Evolutionary conservation across 108 stramenopile species (phyloP), one percentile per base, ranked within the genome.

Genomic region (Cyclotella sp.): DNA sequence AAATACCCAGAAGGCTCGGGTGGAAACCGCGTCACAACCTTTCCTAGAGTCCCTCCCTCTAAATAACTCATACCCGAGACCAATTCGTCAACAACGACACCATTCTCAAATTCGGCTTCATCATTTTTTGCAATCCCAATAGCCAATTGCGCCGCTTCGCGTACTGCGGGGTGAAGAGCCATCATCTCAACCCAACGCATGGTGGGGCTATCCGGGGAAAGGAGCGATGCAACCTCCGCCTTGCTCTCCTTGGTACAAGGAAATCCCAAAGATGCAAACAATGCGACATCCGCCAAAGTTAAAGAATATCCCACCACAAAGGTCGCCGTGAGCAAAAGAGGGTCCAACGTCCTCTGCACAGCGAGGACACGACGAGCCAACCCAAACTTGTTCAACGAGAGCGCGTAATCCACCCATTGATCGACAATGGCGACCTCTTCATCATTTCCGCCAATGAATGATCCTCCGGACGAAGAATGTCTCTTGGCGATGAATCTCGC

Each of bases 1-100:
- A 99, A 86, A 74, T 98, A 99, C 5, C 99, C 99, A 45, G 91
- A 93, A 1, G 99, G 99, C 86, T 99, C 99, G 29, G 99, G 99
- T 8, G 99, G 99, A 76, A 99, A 99, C 3, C 99, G 89, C 3
- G 95, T 96, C 18, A 92, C 90, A 26, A 96, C 95, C 60, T 85
- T 86, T 64, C 98, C 98, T 9, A 95, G 91, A 51, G 87, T 85
- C 63, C 96, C 98, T 47, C 97, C 97, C 79, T 94, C 93, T 70
- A 94, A 81, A 22, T 84, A 63, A 66, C 76, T 89, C 94, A 93
- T 93, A 15, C 94, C 94, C 14, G 77, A 52, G 3, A 86, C 89
- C 40, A 93, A 65, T 9, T 90, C 87, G 8, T 89, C 91, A 28
- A 96, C 54, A 0, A 55, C 14, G 4, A 40, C 64, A 28, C 65